Evolutionary conservation across 805 yeast genomes (phyloP), one percentile per base, ranked within the genome.

Genomic region (Candida taoyuanica): DNA sequence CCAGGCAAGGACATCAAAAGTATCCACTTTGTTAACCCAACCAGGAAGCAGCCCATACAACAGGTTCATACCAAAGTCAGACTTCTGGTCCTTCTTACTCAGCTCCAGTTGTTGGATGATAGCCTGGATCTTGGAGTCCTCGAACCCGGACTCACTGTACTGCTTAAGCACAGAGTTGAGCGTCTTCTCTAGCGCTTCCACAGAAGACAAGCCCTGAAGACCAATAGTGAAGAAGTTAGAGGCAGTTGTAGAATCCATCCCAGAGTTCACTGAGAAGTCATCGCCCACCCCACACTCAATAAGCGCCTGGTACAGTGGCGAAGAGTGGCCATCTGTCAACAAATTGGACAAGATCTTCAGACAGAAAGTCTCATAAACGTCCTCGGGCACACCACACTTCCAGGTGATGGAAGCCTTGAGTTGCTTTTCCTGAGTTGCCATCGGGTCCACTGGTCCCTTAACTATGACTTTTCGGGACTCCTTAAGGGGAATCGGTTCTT

Each of bases 61-160:
- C 33, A 91, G 58, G 26, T 78, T 78, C 67, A 93, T 65, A 9
- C 98, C 98, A 65, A 87, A 93, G 43, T 85, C 85, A 0, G 98
- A 81, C 49, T 82, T 88, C 46, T 88, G 94, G 49, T 87, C 89
- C 50, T 86, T 86, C 57, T 86, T 81, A 25, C 78, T 63, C 21
- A 93, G 63, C 58, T 93, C 98, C 25, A 88, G 63, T 58, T 89
- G 98, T 59, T 88, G 94, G 27, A 93, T 68, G 34, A 91, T 75
- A 0, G 95, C 98, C 39, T 84, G 81, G n/a, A 93, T 73, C 51
- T 86, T 77, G 13, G 68, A 55, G 14, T 65, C 64, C 8, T 78
- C 73, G 50, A 84, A 75, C 1, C 76, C 74, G 5, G 55, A 55
- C 17, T 57, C 56, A 9, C 67, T 56, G 9, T 71, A 63, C 16